Percentiles rank a stretch among this genome's conserved stretches.
These are phyloP conservation scores for Monosporozyma siamensis DNA, from an alignment of 805 yeast species.

Conservation along the genomic window DNA sequence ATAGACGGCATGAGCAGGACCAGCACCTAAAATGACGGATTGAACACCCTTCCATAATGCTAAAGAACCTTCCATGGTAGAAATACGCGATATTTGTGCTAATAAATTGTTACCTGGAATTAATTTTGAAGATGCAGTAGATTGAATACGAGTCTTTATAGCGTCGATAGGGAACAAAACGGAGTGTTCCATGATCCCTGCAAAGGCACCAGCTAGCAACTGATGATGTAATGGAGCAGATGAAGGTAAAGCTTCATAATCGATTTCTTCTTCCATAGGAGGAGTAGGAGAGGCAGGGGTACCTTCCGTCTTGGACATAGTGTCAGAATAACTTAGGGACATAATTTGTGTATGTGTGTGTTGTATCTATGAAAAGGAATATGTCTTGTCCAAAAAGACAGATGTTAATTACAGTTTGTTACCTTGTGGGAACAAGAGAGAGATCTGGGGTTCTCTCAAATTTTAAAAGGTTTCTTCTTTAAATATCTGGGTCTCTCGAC, in stretches of 20 bases:
- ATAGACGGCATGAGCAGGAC: conserved; percentile 97
- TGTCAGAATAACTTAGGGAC: conserved; percentile 4
- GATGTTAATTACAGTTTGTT: no score
- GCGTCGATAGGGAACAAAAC: conserved; percentile 96
- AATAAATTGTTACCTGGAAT: conserved; percentile 33
- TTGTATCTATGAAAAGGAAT: no score
- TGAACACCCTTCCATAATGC: conserved; percentile 92
- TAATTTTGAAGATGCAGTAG: conserved; percentile 12
- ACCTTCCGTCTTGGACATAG: not conserved
- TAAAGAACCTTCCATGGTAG: conserved; percentile 79
- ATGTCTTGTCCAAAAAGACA: no score
- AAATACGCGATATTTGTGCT: conserved; percentile 60
- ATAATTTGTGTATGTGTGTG: not conserved
- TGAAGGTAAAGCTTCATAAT: conserved; percentile 87
- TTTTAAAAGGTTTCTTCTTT: not conserved
- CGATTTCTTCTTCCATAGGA: conserved; percentile 42
- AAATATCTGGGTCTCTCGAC: not conserved
- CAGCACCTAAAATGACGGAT: conserved; percentile 92
- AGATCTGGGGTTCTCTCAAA: no score
- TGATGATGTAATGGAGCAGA: conserved; percentile 77
- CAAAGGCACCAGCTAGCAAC: conserved; percentile 89
- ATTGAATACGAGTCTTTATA: conserved; percentile 91
- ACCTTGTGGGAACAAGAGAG: no score
- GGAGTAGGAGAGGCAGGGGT: not conserved
- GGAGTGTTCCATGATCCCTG: conserved; percentile 98